Conservation (phyloP, 768 basidiomycete genomes). For the Rhizopogon vesiculosus region DNA sequence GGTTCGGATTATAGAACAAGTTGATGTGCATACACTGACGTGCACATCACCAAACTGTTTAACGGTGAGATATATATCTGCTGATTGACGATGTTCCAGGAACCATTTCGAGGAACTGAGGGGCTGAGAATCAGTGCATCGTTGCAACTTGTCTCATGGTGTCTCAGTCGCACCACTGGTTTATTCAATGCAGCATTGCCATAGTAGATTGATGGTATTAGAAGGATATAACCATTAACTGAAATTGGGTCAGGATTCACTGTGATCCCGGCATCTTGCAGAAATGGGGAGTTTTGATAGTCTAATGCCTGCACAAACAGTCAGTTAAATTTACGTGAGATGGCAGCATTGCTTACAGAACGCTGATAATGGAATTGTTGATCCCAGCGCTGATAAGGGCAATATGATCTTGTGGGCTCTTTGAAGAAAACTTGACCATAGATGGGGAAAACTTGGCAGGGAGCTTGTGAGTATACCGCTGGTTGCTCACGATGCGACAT, state of each 20-base stretch:
- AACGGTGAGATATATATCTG: slow-evolving; percentile 38
- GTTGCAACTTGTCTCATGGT: not conserved
- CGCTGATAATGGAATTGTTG: no score
- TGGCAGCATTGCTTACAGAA: no score
- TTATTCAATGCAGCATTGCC: no score
- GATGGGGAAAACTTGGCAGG: no score
- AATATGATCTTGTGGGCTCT: no score
- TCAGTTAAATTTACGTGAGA: no score
- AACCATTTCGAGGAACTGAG: slow-evolving; percentile 22
- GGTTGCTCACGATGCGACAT: no score
- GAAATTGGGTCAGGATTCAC: slow-evolving; percentile 25
- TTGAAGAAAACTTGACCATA: no score
- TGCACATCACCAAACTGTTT: slow-evolving; percentile 56
- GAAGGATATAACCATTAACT: slow-evolving; percentile 11
- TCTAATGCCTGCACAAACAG: slow-evolving; percentile 17
- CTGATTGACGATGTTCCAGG: no score
- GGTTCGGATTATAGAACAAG: not conserved
- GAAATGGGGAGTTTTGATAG: slow-evolving; percentile 35
- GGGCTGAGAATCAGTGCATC: not conserved
- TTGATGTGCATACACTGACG: slow-evolving; percentile 24
- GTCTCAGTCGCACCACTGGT: slow-evolving; percentile 2
- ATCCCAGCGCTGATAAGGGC: no score
- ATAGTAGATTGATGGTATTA: no score
- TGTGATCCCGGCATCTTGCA: slow-evolving; percentile 37
- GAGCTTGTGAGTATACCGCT: no score